These are phyloP conservation scores for Cryptococcus sp. DNA, from an alignment of 1,284 basidiomycete genomes.

Conservation along the genomic window DNA sequence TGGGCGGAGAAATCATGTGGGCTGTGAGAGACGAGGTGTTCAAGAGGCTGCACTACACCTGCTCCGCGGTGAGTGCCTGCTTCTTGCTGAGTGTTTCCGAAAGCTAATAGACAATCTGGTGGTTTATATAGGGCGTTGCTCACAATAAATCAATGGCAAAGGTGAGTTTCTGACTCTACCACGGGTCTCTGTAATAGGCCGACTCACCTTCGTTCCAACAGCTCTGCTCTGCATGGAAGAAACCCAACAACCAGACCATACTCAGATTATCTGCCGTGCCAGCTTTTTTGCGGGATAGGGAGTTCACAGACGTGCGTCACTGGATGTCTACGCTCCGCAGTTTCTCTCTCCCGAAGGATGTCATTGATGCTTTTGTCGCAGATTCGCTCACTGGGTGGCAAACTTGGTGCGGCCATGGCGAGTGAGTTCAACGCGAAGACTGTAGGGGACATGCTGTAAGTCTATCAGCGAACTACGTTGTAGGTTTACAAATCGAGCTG, in stretches of 20 bases:
- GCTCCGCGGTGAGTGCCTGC: slow-evolving; percentile 68
- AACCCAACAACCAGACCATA: slow-evolving; percentile 80
- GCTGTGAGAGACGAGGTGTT: slow-evolving; percentile 67
- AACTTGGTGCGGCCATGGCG: slow-evolving; percentile 83
- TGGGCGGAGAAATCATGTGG: slow-evolving; percentile 86
- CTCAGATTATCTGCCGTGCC: slow-evolving; percentile 77
- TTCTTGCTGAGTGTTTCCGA: not conserved
- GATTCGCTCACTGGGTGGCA: slow-evolving; percentile 94
- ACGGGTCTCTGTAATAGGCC: not conserved
- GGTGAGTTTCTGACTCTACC: slow-evolving; percentile 52
- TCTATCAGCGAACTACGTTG: slow-evolving; percentile 64
- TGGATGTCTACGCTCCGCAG: slow-evolving; percentile 70
- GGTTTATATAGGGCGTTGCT: slow-evolving; percentile 69
- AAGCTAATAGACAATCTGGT: not conserved
- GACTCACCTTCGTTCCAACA: slow-evolving; percentile 38
- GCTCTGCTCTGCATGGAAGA: slow-evolving; percentile 84
- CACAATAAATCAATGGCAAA: slow-evolving; percentile 93
- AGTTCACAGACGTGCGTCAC: slow-evolving; percentile 73
- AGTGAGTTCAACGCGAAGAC: slow-evolving; percentile 83
- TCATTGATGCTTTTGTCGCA: slow-evolving; percentile 42
- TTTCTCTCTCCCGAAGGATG: not conserved
- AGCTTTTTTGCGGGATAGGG: slow-evolving; percentile 71
- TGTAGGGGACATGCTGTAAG: slow-evolving; percentile 80
- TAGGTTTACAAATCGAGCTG: slow-evolving; percentile 46
- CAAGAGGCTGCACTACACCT: slow-evolving; percentile 80